These are phyloP conservation scores for Talaromyces thailandensis DNA, from an alignment of 495 filamentous ascomycete genomes.

Conservation along the genomic window DNA sequence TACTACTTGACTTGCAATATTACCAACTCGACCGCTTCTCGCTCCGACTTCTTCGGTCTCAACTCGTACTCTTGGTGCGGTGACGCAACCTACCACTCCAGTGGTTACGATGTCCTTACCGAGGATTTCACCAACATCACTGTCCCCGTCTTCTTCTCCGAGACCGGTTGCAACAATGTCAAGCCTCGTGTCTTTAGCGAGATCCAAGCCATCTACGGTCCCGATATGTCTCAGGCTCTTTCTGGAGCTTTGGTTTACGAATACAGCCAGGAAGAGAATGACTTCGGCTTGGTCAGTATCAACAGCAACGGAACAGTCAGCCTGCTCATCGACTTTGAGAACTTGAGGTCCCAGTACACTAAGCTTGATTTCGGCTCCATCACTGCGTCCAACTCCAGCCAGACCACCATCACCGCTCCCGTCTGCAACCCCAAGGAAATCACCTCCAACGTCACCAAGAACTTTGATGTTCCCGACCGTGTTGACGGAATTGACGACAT, in stretches of 20 bases:
- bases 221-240: slow-evolving; percentile 68
- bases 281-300: slow-evolving; percentile 71
- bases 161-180: slow-evolving; percentile 87
- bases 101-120: slow-evolving; percentile 65
- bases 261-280: slow-evolving; percentile 68
- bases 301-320: slow-evolving; percentile 54
- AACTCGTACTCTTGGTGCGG: slow-evolving; percentile 98
- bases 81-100: slow-evolving; percentile 56
- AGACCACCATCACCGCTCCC: slow-evolving; percentile 42
- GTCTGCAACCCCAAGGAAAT: slow-evolving; percentile 57
- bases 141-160: slow-evolving; percentile 90
- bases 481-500: slow-evolving; percentile 43
- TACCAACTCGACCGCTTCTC: slow-evolving; percentile 52
- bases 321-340: slow-evolving; percentile 64
- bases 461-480: slow-evolving; percentile 61
- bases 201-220: slow-evolving; percentile 68
- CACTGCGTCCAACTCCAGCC: slow-evolving; percentile 45
- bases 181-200: slow-evolving; percentile 77
- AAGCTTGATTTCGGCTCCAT: slow-evolving; percentile 62
- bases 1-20: slow-evolving; percentile 79
- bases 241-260: slow-evolving; percentile 88
- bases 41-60: slow-evolving; percentile 80
- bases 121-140: slow-evolving; percentile 60
- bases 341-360: slow-evolving; percentile 62
- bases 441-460: slow-evolving; percentile 52